Base-by-base conservation (phyloP, 2,329 filamentous ascomycete species). In the Aspergillus melleus region DNA sequence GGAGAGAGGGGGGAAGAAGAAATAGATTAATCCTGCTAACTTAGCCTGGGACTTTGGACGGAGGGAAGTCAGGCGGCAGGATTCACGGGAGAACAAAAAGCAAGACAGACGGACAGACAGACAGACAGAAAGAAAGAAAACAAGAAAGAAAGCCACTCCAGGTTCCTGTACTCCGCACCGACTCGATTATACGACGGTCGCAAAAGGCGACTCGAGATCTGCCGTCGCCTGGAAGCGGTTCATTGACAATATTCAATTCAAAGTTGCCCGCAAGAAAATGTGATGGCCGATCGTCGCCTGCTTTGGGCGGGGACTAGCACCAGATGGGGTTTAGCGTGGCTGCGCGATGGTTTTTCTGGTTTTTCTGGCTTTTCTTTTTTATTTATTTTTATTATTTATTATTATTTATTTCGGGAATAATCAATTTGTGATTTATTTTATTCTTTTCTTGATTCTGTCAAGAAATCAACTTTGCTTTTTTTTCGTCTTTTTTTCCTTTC, bases 51-150 rank as follows among this genome's bases (percentile, higher is more conserved):
- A n/a, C 16, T 14, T n/a, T 42, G 36, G 16, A 16, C 36, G 36
- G 36, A 42, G 36, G 36, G 14, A 42, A 42, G 36, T n/a, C 36
- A 26, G 44, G 42, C 26, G 26, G 46, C 16, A 36, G 19, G 50
- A 44, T 44, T 30, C 47, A 49, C 36, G 32, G 30, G 9, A 2
- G 39, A 44, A 8, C 2, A 8, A 5, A 24, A 53, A 47, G 46
- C 30, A 55, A 52, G 47, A 55, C 32, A 52, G 46, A 22, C 44
- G 39, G 14, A 50, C 46, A 47, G 54, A 51, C 36, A 20, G 46
- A 54, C 52, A 39, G 29, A 42, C 9, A 42, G 20, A 32, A 42
- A 44, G 19, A 49, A 24, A 30, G 20, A 46, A 55, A 59, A 51
- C 26, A 36, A 55, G 51, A 54, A 44, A 44, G 16, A 52, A 49